A percentile compares a stretch with the other conserved stretches of the same genome.
Conservation (phyloP, 2,329 filamentous ascomycete genomes). For the Talaromyces rugulosus region DNA sequence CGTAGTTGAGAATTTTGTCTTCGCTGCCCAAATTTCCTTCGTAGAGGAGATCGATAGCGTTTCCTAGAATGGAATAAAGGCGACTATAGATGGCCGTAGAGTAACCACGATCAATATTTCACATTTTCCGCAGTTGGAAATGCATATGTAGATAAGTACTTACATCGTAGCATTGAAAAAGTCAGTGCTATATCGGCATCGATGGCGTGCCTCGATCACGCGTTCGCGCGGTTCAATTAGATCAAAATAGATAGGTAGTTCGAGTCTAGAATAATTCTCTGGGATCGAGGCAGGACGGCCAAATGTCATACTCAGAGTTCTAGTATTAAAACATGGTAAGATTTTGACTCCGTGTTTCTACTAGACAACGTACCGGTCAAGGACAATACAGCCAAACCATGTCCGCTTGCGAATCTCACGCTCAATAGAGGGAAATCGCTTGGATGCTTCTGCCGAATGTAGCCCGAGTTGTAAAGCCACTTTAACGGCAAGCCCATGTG, state of each 20-base stretch:
- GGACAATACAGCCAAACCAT: conserved; percentile 48
- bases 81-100: background rate
- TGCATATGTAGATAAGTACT: conserved; percentile 3
- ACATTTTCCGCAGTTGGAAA: conserved; percentile 20
- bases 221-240: background rate
- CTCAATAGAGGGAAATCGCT: conserved; percentile 37
- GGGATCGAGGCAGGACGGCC: conserved; percentile 47
- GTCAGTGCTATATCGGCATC: background rate
- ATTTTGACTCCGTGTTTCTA: background rate
- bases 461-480: conserved; percentile 50
- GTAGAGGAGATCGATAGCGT: conserved; percentile 39
- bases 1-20: conserved; percentile 1
- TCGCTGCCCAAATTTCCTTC: conserved; percentile 38
- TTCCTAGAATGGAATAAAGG: conserved; percentile 16
- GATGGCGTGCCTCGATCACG: conserved; percentile 9
- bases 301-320: conserved; percentile 50
- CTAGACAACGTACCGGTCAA: conserved; percentile 37
- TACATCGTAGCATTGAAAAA: conserved; percentile 25
- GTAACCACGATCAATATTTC: conserved; percentile 5
- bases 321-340: conserved; percentile 15
- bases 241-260: conserved; percentile 24
- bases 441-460: conserved; percentile 40
- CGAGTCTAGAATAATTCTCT: conserved; percentile 39
- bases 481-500: conserved; percentile 51
- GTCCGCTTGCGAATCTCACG: conserved; percentile 46